Evolutionary conservation across 441 rosid species (phyloP).

Genomic region (Kokia cookei): DNA sequence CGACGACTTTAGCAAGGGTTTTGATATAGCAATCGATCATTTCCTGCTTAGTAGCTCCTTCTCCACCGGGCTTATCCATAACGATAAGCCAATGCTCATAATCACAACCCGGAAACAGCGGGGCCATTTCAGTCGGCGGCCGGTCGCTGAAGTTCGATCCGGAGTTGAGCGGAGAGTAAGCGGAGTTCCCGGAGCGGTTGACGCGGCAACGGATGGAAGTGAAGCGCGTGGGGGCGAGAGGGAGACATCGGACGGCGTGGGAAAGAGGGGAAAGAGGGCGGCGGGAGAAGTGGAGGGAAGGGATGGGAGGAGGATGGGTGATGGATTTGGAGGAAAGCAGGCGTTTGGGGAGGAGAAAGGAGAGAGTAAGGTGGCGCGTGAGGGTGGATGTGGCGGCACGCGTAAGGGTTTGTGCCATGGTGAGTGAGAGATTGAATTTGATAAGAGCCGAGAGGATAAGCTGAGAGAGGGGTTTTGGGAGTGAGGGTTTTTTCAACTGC

Average conservation of each 20-base stretch:
- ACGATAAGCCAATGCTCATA: conserved; percentile 96
- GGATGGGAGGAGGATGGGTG: conserved; percentile 33
- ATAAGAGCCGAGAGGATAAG: no score
- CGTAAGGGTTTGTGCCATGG: conserved; percentile 74
- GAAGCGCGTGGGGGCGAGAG: conserved; percentile 28
- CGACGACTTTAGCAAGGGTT: conserved; percentile 74
- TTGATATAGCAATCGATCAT: conserved; percentile 88
- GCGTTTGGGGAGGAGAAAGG: conserved; percentile 30
- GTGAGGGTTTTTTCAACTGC: not conserved
- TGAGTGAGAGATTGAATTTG: not conserved
- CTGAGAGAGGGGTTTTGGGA: not conserved
- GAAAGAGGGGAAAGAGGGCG: conserved; percentile 39
- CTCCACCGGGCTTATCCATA: conserved; percentile 94
- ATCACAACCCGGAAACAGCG: conserved; percentile 91
- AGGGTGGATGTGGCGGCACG: conserved; percentile 29
- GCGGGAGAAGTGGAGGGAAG: conserved; percentile 30
- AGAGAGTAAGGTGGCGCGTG: conserved; percentile 35
- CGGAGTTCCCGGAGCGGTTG: conserved; percentile 61
- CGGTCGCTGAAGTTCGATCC: conserved; percentile 90
- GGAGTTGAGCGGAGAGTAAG: conserved; percentile 78
- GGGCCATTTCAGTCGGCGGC: conserved; percentile 96
- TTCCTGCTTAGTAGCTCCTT: conserved; percentile 77
- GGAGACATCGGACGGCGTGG: conserved; percentile 30
- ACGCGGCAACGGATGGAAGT: conserved; percentile 60
- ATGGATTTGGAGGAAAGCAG: conserved; percentile 32